Evolutionary conservation across 352 stramenopile genomes (phyloP), one percentile per base, ranked within the genome.

Genomic region (Pythium oligandrum): DNA sequence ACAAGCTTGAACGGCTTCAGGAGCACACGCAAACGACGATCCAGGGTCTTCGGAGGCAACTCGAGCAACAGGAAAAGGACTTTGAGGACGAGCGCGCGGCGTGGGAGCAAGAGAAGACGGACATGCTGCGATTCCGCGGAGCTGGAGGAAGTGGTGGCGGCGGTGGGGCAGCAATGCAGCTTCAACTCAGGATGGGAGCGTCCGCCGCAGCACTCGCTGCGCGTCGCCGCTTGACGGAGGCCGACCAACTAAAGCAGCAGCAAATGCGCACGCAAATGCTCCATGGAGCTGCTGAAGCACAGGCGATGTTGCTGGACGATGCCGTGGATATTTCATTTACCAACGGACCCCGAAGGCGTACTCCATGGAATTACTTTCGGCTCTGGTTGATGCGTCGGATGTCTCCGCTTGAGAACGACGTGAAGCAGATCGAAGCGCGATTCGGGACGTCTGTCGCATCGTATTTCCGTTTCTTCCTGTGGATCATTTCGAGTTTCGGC

Each of bases 401-500:
- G 30, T 71, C 74, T 38, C 81, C 79, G 11, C 83, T 92, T 42
- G 68, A 64, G 3, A 75, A 55, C 8, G 83, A 92, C 40, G 69
- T 93, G 43, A 67, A 74, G 6, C 78, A 86, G 55, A 86, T 92
- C 40, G 79, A 93, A 40, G 81, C 80, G n/a, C 80, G 81, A 3
- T 93, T 90, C 44, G 83, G 83, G 9, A 83, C 68, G 31, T 89
- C 78, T 2, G 83, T 93, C 12, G 78, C 79, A 11, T 82, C 83
- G 11, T 93, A 93, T 46, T 93, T 92, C 45, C 63, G 71, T 1
- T 92, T 93, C 57, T 86, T 83, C 32, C 63, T 70, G 3, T 93
- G 81, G 81, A 83, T 93, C 50, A 84, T 90, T 48, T 70, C 78
- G 57, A 88, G 76, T 43, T 89, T 86, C 52, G 71, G 83, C 10